phyloP scores from a whole-genome alignment of 345 rosid species.

The Geranium rotundifolium region DNA sequence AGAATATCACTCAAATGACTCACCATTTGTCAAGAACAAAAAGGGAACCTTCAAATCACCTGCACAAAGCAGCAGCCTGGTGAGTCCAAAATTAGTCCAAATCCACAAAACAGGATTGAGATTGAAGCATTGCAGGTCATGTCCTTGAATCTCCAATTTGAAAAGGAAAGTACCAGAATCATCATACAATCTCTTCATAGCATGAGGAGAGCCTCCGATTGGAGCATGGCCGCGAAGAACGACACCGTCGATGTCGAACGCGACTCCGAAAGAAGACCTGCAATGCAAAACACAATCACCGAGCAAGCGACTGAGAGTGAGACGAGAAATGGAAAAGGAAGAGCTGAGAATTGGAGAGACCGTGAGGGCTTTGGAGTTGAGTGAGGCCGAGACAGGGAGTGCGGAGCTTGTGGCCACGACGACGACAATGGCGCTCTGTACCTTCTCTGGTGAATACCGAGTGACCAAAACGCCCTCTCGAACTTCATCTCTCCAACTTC shows the following conservation, averaged over 20 bases:
- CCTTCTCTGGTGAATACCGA: slow-evolving; percentile 1
- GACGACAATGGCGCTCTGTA: slow-evolving; percentile 7
- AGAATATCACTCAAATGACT: slow-evolving; percentile 11
- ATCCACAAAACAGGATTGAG: background rate
- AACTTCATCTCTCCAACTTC: background rate
- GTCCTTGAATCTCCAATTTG: background rate
- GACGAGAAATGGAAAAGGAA: background rate
- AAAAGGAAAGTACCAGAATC: slow-evolving; percentile 28
- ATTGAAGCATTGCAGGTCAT: background rate
- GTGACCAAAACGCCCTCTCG: background rate
- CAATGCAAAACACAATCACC: slow-evolving; percentile 3
- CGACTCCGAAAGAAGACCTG: slow-evolving; percentile 55
- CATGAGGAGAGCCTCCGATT: slow-evolving; percentile 55
- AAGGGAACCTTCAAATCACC: slow-evolving; percentile 65
- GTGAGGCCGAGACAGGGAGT: slow-evolving; percentile 3
- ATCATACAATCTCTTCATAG: slow-evolving; percentile 44
- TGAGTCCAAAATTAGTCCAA: background rate
- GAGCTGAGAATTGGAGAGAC: background rate
- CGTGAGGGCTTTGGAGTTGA: background rate
- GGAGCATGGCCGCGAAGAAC: slow-evolving; percentile 55
- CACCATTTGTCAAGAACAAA: slow-evolving; percentile 74
- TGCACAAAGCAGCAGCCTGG: slow-evolving; percentile 10
- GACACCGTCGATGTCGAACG: slow-evolving; percentile 84
- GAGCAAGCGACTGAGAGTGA: background rate
- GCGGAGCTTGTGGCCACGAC: background rate